Base-by-base conservation (phyloP, 2,329 filamentous ascomycete genomes). In the Colletotrichum eleusines region DNA sequence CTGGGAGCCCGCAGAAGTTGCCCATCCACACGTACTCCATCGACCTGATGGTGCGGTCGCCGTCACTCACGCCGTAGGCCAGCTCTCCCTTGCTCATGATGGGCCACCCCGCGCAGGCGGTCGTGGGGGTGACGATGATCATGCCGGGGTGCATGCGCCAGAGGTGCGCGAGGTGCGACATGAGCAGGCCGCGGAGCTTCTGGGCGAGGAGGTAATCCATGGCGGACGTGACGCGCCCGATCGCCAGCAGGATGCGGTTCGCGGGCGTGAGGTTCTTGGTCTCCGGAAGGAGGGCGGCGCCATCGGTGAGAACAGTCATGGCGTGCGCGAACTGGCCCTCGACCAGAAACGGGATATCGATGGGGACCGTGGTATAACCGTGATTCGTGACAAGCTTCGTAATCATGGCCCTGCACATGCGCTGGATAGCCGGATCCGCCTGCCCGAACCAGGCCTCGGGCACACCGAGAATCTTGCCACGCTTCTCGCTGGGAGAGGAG, bases 321-420 rank as follows among this genome's bases (percentile, higher is more conserved):
- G 91, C 90, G 78, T 95, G 92, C 0, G 92, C 92, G 26, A 89
- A 85, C 78, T 94, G 91, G 28, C 90, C 91, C 75, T 93, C 87
- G 14, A 84, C 76, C 0, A 89, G 74, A 33, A 89, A 84, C 0
- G 90, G 90, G 59, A 92, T 86, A 5, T 82, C 81, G 71, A 92
- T 87, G 44, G 88, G 82, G 2, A 91, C 80, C 2, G 85, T 76
- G 20, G 78, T 78, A 77, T 91, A 91, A 53, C 85, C 86, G 20
- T 85, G 80, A 20, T 85, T 79, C 2, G 79, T 75, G 18, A 83
- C 85, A 3, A 94, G 82, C 63, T 86, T 86, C 20, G 86, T 84
- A 44, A 92, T 76, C 59, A 85, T 78, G 23, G 71, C 73, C 20
- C 80, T 80, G 71, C 81, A 83, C 16, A 86, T 78, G 6, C 77